Percentiles rank a stretch among this genome's conserved stretches.
Conservation (phyloP, 2,329 filamentous ascomycete species). For the Aspergillus brasiliensis region DNA sequence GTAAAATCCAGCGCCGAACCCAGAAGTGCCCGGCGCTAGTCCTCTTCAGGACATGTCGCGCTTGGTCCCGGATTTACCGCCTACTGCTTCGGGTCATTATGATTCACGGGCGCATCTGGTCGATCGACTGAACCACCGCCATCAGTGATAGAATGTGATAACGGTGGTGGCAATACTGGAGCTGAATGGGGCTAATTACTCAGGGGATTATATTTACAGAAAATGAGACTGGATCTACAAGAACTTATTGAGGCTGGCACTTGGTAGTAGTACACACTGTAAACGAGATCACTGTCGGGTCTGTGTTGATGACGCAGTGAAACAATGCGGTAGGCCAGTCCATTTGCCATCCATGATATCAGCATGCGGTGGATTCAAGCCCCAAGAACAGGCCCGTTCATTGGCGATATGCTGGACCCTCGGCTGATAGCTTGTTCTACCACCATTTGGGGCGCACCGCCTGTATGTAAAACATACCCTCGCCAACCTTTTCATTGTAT, state of each 20-base stretch:
- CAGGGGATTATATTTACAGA: too few relatives aligned
- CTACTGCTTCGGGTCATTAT: constrained; percentile 1
- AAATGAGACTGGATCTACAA: too few relatives aligned
- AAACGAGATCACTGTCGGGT: not conserved
- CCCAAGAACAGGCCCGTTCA: not conserved
- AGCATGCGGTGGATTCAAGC: not conserved
- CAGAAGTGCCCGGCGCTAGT: constrained; percentile 1
- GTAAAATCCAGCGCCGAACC: constrained; percentile 1
- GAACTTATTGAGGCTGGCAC: too few relatives aligned
- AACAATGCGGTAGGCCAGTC: not conserved
- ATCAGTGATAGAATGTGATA: not conserved
- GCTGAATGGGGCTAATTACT: too few relatives aligned
- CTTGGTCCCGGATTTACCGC: constrained; percentile 14
- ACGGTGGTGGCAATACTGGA: not conserved
- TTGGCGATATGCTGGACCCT: not conserved
- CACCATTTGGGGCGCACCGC: not conserved
- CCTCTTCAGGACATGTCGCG: not conserved
- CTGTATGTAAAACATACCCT: too few relatives aligned
- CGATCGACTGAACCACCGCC: not conserved
- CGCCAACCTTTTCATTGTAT: too few relatives aligned
- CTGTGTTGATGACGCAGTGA: not conserved
- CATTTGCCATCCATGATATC: constrained; percentile 2
- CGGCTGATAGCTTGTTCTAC: not conserved
- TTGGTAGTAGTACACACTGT: too few relatives aligned
- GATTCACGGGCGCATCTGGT: not conserved